These are phyloP conservation scores for Leishmania amazonensis DNA, from an alignment of 208 protist species.

Conservation along the genomic window DNA sequence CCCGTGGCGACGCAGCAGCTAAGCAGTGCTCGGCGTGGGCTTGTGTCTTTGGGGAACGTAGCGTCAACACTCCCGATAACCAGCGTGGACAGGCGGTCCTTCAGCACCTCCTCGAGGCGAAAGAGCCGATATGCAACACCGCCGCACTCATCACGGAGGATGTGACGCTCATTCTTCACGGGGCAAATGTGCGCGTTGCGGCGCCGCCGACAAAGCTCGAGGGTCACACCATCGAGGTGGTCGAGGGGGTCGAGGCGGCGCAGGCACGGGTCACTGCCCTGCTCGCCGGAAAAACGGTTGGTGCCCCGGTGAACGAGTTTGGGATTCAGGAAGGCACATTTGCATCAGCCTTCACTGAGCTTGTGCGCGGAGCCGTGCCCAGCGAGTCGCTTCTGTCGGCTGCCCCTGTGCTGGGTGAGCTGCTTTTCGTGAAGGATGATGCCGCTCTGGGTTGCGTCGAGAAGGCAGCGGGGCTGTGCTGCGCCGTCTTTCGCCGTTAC, in stretches of 20 bases:
- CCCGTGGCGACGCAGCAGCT: constrained; percentile 28
- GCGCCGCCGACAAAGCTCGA: constrained; percentile 22
- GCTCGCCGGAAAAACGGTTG: constrained; percentile 42
- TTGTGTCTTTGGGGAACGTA: constrained; percentile 66
- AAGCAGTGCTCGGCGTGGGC: constrained; percentile 46
- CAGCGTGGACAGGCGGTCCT: constrained; percentile 79
- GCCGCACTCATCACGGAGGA: constrained; percentile 50
- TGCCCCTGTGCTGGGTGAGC: constrained; percentile 67
- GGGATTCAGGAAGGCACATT: constrained; percentile 78
- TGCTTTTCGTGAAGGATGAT: constrained; percentile 87
- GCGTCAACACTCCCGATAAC: constrained; percentile 75
- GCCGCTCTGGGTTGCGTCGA: constrained; percentile 61
- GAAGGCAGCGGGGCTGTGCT: constrained; percentile 81
- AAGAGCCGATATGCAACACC: constrained; percentile 45
- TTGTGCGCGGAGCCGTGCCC: constrained; percentile 32
- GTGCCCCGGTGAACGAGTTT: constrained; percentile 71
- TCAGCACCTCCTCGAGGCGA: constrained; percentile 78
- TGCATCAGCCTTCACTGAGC: constrained; percentile 38
- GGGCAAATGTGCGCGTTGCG: constrained; percentile 20
- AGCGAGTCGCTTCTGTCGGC: constrained; percentile 48
- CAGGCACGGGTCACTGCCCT: constrained; percentile 26
- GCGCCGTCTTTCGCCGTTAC: constrained; percentile 75
- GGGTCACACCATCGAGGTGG: constrained; percentile 16
- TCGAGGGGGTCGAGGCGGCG: constrained; percentile 12
- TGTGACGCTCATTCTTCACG: constrained; percentile 51